Evolutionary conservation across 1,139 yeast genomes (phyloP), one percentile per base, ranked within the genome.

Genomic region (Geotrichum klebahnii): DNA sequence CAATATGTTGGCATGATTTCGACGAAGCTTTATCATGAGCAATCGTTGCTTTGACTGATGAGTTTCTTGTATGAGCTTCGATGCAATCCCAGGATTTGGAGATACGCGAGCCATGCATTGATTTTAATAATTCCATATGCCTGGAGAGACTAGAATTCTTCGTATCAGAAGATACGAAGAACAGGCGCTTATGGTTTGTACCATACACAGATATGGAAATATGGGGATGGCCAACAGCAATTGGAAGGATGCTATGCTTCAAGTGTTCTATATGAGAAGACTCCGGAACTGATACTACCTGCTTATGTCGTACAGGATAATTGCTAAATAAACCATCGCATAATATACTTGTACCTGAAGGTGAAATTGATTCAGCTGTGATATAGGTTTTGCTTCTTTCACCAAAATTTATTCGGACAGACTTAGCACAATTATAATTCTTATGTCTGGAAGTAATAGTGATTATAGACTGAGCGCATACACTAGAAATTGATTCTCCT

Each of bases 251-350:
- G 5, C 59, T 60, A 8, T 58, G 57, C 53, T 74, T 71, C 0
- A 80, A 35, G 0, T 62, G 65, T n/a, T 64, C 66, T 0, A 72
- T 44, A 16, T 69, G 52, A 29, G 61, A 58, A 36, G 55, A 52
- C 45, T 59, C 54, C 0, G 73, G 64, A 3, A 59, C 53, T 4
- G 61, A 56, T n/a, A 60, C 36, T 2, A 68, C 41, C 8, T 67
- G 67, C 8, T 55, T 57, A 36, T 74, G 68, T 26, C 96, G 68
- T 1, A 85, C 89, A 0, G 90, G 89, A 1, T 79, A 48, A 35
- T 69, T 72, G 17, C 70, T 66, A 61, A 83, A 83, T 17, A 85
- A 51, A 51, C 78, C 75, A 3, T 68, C 59, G 0, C 79, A 75
- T 0, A 64, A 52, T 1, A 83, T 74, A 0, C 63, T 55, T 0